These are phyloP conservation scores for Clohesyomyces aquaticus DNA, from an alignment of 495 filamentous ascomycete species.

Conservation along the genomic window DNA sequence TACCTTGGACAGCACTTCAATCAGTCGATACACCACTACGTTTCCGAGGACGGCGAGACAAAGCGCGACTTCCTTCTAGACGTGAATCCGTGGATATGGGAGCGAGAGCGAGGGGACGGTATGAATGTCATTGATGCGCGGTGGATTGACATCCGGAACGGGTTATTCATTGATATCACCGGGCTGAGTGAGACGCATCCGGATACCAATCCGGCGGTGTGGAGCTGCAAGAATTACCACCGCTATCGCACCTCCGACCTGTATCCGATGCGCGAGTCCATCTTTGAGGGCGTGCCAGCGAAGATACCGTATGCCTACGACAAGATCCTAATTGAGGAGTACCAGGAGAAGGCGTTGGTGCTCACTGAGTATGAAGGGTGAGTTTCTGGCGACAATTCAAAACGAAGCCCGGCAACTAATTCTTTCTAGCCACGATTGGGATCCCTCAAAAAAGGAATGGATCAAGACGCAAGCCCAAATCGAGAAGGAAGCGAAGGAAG, in stretches of 20 bases:
- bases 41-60: conserved; percentile 27
- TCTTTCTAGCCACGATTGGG: conserved; percentile 45
- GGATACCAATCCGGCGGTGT: conserved; percentile 61
- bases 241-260: conserved; percentile 59
- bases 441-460: conserved; percentile 54
- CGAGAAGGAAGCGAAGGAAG: conserved; percentile 31
- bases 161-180: conserved; percentile 89
- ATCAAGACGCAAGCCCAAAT: conserved; percentile 48
- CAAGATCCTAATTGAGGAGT: conserved; percentile 64
- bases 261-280: conserved; percentile 59
- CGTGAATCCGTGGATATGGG: conserved; percentile 69
- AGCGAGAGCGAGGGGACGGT: conserved; percentile 65
- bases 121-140: conserved; percentile 83
- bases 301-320: conserved; percentile 67
- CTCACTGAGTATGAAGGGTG: conserved; percentile 59
- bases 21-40: conserved; percentile 64
- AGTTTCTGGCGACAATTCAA: conserved; percentile 41
- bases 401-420: too few relatives aligned
- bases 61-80: conserved; percentile 71
- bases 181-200: conserved; percentile 71
- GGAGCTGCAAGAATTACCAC: conserved; percentile 84
- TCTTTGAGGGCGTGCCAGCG: conserved; percentile 63
- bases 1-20: conserved; percentile 68
- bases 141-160: conserved; percentile 78
- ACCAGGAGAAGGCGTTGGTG: conserved; percentile 57